Percentiles rank a stretch among this genome's conserved stretches.
phyloP scores from a whole-genome alignment of 306 rosid genomes.

The Prunus persica region DNA sequence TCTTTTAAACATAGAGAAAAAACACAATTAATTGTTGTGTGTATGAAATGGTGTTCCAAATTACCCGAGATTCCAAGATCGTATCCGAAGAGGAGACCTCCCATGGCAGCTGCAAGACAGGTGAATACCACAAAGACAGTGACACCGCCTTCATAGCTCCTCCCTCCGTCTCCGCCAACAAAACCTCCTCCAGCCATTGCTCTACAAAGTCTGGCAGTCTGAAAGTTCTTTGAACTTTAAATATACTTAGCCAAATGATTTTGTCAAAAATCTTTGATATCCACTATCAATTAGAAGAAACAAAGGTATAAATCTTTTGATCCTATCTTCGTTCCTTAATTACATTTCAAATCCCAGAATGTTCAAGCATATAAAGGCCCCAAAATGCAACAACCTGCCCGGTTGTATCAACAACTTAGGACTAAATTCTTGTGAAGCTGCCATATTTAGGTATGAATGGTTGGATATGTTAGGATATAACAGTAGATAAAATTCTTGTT shows the following conservation, averaged over 20 bases:
- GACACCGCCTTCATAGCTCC: slow-evolving; percentile 25
- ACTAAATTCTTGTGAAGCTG: neutral
- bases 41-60: neutral
- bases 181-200: slow-evolving; percentile 29
- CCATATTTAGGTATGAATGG: neutral
- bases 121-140: slow-evolving; percentile 21
- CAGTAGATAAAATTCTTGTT: neutral
- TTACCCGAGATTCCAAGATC: slow-evolving; percentile 42
- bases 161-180: neutral
- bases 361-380: slow-evolving; percentile 1
- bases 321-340: neutral
- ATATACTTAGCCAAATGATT: neutral
- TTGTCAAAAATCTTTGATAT: neutral
- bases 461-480: neutral
- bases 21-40: neutral
- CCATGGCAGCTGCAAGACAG: slow-evolving; percentile 30
- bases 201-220: neutral
- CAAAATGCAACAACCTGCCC: neutral
- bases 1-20: neutral
- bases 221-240: neutral
- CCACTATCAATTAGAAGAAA: neutral
- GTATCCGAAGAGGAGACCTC: slow-evolving; percentile 40
- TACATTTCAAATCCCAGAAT: neutral
- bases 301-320: neutral
- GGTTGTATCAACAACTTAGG: slow-evolving; percentile 4